Evolutionary conservation across 1,284 basidiomycete genomes (phyloP), one percentile per base, ranked within the genome.

Genomic region (Rhodotorula sp.): DNA sequence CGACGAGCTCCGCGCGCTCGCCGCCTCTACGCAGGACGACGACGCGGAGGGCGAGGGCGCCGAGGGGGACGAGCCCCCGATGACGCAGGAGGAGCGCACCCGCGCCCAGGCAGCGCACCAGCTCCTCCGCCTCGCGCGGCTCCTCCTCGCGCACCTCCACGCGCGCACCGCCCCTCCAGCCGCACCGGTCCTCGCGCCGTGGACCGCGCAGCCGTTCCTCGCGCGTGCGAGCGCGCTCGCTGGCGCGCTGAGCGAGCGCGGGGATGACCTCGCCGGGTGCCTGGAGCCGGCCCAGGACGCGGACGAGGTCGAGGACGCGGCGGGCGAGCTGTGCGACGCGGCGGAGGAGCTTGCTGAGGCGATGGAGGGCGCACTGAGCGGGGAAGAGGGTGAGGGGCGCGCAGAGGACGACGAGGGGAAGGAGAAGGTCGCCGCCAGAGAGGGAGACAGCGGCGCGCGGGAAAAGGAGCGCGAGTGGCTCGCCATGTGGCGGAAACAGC

Each of bases 401-500:
- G 57, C 67, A n/a, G 50, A 39, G 55, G 29, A 64, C 21, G 56
- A 34, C 2, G 19, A 22, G 5, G 48, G 29, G 15, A 27, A 63
- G 21, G 72, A 50, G n/a, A 60, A 34, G 48, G 65, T 29, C n/a
- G n/a, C 56, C 22, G 57, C 29, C 10, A 44, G 13, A 21, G 41
- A 19, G 25, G 32, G 37, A 39, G 54, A 41, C 29, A 32, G 39
- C 10, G 44, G 57, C 32, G 44, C 36, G 21, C 37, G 7, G 41
- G 32, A 34, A 44, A 27, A 32, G 10, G 62, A 64, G 39, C n/a
- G 4, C 17, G 59, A 65, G 60, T 70, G 72, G 69, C n/a, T 61
- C 51, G 46, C 37, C 19, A 54, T 67, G 29, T 73, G 68, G 70
- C 48, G 70, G 55, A 58, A 46, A 37, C 66, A 71, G 65, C 27